Evolutionary conservation across 108 stramenopile species (phyloP).

Genomic region (Chaetoceros tenuissimus): DNA sequence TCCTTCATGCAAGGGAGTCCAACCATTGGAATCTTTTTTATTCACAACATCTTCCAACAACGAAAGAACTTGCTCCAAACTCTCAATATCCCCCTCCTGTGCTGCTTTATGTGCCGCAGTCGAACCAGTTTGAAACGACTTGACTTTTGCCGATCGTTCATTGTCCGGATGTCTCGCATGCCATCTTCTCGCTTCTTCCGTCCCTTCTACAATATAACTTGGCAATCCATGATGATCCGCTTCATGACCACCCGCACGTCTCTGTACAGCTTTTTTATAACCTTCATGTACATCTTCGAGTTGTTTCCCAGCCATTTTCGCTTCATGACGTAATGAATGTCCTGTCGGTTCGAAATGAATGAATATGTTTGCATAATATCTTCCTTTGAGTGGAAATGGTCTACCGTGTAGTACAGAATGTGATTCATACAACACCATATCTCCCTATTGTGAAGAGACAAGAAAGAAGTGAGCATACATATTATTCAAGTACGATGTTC

Average conservation of each 20-base stretch:
- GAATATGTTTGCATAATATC: conserved; percentile 33
- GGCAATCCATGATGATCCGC: conserved; percentile 24
- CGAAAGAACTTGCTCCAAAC: conserved; percentile 4
- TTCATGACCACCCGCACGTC: neutral
- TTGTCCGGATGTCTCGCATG: conserved; percentile 7
- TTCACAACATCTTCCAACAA: conserved; percentile 9
- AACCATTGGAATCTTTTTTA: conserved; percentile 30
- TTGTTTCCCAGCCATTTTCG: conserved; percentile 3
- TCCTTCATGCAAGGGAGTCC: conserved; percentile 43
- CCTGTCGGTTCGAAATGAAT: conserved; percentile 63
- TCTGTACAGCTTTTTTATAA: conserved; percentile 28
- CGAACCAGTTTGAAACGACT: neutral
- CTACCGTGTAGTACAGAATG: conserved; percentile 87
- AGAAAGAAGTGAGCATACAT: no score
- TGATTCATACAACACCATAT: conserved; percentile 87
- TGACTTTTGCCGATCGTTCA: conserved; percentile 4
- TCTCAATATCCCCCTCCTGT: conserved; percentile 14
- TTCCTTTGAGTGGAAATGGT: conserved; percentile 81
- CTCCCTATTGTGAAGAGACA: conserved; percentile 51
- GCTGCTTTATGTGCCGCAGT: conserved; percentile 10
- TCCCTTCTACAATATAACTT: conserved; percentile 35
- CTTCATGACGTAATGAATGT: conserved; percentile 19
- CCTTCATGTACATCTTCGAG: conserved; percentile 34
- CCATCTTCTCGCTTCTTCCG: conserved; percentile 25
- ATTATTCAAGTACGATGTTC: no score